A percentile compares a stretch with the other conserved stretches of the same genome.
These are phyloP conservation scores for Syncephalastrum sp. DNA, from an alignment of 371 early-diverging fungal genomes.

Conservation along the genomic window DNA sequence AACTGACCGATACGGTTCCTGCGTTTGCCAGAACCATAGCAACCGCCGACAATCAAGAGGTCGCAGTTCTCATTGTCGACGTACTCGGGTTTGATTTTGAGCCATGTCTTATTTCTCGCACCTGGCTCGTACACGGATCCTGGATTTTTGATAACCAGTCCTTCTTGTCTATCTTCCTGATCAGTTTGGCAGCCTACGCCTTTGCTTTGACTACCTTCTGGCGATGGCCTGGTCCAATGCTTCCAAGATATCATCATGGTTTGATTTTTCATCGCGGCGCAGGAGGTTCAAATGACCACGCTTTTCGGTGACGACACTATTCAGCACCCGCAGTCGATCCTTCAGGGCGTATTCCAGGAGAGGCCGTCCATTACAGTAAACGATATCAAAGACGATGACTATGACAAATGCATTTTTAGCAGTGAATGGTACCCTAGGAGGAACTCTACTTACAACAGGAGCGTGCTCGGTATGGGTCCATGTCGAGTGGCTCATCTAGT, in stretches of 20 bases:
- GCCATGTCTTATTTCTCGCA: constrained; percentile 61
- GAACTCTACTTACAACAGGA: constrained; percentile 50
- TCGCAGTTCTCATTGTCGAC: constrained; percentile 73
- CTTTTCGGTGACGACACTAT: constrained; percentile 48
- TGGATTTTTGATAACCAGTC: constrained; percentile 72
- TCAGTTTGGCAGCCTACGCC: not conserved
- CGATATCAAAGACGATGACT: constrained; percentile 73
- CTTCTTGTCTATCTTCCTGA: constrained; percentile 43
- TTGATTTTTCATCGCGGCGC: constrained; percentile 45
- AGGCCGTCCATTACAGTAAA: constrained; percentile 61
- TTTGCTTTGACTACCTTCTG: constrained; percentile 29
- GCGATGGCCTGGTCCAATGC: constrained; percentile 58
- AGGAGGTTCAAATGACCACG: constrained; percentile 53
- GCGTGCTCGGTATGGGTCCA: constrained; percentile 36
- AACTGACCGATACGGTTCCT: constrained; percentile 64
- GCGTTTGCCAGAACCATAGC: constrained; percentile 64
- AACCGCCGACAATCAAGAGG: constrained; percentile 63
- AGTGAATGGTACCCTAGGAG: not conserved
- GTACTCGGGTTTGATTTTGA: constrained; percentile 80
- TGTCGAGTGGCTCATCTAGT: not conserved
- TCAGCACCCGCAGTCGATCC: constrained; percentile 49
- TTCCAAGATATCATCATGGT: constrained; percentile 57
- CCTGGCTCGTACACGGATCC: constrained; percentile 54
- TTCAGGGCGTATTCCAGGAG: constrained; percentile 53
- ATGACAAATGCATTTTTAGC: not conserved